These are phyloP conservation scores for Phytophthora tubulina DNA, from an alignment of 352 stramenopile genomes.

Conservation along the genomic window DNA sequence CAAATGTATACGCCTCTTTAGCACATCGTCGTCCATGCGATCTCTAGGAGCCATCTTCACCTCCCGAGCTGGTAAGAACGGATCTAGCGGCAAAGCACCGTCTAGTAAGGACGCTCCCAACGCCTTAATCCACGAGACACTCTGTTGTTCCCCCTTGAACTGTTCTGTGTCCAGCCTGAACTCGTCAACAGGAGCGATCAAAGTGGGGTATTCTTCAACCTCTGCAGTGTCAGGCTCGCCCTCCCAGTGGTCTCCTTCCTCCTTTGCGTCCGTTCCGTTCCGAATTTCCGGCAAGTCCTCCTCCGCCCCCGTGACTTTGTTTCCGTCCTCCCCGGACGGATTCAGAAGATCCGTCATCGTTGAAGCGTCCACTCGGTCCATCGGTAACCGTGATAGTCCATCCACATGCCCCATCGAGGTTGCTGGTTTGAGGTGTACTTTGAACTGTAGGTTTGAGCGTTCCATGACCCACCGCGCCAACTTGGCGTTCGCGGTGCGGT, in stretches of 20 bases:
- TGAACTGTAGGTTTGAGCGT: constrained; percentile 13
- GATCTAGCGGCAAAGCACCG: not conserved
- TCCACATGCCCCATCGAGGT: constrained; percentile 13
- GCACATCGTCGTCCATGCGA: not conserved
- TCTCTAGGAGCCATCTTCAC: not conserved
- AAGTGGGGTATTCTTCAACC: too few relatives aligned
- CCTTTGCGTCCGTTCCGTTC: too few relatives aligned
- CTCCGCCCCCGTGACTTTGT: not conserved
- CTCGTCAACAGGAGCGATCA: too few relatives aligned
- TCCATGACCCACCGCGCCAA: constrained; percentile 16
- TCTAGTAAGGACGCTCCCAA: not conserved
- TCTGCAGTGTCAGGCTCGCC: not conserved
- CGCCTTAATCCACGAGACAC: not conserved
- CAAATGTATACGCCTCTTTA: not conserved
- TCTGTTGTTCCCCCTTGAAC: not conserved
- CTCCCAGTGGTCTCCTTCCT: too few relatives aligned
- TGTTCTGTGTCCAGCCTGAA: too few relatives aligned
- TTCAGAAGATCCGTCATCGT: not conserved
- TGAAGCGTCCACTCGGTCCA: not conserved
- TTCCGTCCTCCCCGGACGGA: not conserved
- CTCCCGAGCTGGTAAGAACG: not conserved
- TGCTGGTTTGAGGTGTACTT: constrained; percentile 13
- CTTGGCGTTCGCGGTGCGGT: constrained; percentile 1
- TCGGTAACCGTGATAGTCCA: constrained; percentile 3
- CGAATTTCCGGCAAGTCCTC: not conserved